Evolutionary conservation across 2,329 filamentous ascomycete species (phyloP), one percentile per base, ranked within the genome.

Genomic region (Fusarium sp.): DNA sequence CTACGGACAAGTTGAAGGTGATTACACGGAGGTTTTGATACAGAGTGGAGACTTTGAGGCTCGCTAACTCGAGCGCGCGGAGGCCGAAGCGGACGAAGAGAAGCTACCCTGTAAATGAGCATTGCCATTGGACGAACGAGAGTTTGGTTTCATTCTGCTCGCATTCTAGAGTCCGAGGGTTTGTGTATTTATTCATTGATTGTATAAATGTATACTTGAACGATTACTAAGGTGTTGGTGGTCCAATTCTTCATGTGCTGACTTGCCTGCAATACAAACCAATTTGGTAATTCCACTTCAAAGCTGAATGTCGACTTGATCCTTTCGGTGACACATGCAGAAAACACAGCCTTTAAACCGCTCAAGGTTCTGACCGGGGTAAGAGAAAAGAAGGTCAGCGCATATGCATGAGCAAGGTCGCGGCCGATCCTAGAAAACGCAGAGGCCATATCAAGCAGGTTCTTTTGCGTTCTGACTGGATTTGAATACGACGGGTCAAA

Each of bases 31-130:
- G 22, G 32, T 22, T 25, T 57, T n/a, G 40, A 20, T 37, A 27
- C n/a, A 40, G 14, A 52, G 60, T 63, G 52, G 67, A 37, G 35
- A 14, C 20, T 33, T 15, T 43, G 20, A 50, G 40, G 43, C 38
- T 35, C 58, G 30, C 63, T 59, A 4, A 22, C 40, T 63, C 43
- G 32, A 32, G 65, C 72, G 69, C 40, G 5, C 76, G 76, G 73
- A 77, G 56, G 32, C 75, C 75, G 75, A 76, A 8, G 54, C 71
- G 73, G 76, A 71, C 74, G 33, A 74, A 72, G 32, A 38, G 27
- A 30, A 22, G 12, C 15, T 17, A 11, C 15, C n/a, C 56, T 62
- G 8, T n/a, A 35, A 54, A 56, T 32, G 17, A 22, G 47, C 11
- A 12, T 54, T 6, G 12, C 6, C 12, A 57, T 57, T 57, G 54